Base-by-base conservation (phyloP, 1,139 yeast species). In the Kodamaea fungicola region DNA sequence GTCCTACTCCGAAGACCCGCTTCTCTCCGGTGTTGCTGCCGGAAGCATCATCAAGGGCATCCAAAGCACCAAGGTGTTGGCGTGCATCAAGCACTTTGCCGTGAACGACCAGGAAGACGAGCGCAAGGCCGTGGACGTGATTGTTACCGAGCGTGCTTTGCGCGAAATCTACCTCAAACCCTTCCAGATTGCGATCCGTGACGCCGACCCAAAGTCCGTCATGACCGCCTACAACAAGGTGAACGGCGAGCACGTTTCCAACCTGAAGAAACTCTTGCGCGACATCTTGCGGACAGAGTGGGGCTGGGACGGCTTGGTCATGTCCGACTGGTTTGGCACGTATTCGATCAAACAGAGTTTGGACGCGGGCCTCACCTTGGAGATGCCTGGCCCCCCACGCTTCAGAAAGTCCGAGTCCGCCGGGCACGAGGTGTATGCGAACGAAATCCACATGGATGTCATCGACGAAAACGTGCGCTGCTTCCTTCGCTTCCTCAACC, bases 261-360 rank as follows among this genome's bases (percentile, higher is more conserved):
- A 78, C 46, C 62, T 67, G 29, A 57, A 62, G 38, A 51, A 56
- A 31, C 53, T 77, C 30, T 49, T 78, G 25, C 56, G 64, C 16
- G 69, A 71, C 16, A 59, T 78, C 31, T 58, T 78, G 39, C 60
- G 82, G 41, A 52, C 62, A 4, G 84, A 79, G 52, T 79, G 82
- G 81, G 57, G 61, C 10, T 79, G 71, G 66, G 62, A 71, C 22
- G 84, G 84, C 21, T 57, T 72, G 41, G 57, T 71, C 28, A 76
- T 79, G 78, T 71, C 79, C 22, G 85, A 79, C 55, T 79, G 84
- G 85, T 74, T 54, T 52, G 85, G 84, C 37, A 69, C 72, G n/a
- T 77, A 74, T 50, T 64, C 79, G 22, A 62, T 62, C 28, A 67
- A 64, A 39, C 68, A 64, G 26, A 57, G 78, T 13, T 54, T 78